Evolutionary conservation across 371 early-diverging fungal genomes (phyloP).

Genomic region (Mucor saturninus): DNA sequence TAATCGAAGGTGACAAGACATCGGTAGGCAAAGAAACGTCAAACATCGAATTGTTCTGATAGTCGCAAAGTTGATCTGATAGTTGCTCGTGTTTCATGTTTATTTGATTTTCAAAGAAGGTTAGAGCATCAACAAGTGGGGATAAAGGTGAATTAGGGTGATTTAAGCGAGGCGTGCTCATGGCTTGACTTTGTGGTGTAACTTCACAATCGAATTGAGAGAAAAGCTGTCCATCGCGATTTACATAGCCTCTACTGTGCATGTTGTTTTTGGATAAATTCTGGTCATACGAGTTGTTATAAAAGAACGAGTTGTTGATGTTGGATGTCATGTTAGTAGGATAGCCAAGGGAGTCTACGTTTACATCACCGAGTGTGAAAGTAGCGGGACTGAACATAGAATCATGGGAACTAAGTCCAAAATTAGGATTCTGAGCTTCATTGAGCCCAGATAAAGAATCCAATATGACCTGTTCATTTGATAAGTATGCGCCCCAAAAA

Average conservation of each 20-base stretch:
- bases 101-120: too few relatives aligned
- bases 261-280: too few relatives aligned
- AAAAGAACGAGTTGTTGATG: too few relatives aligned
- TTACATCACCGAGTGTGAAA: too few relatives aligned
- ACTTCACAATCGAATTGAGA: not conserved
- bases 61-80: too few relatives aligned
- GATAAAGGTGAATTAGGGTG: not conserved
- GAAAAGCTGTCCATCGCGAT: not conserved
- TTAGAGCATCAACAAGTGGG: not conserved
- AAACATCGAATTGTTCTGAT: not conserved
- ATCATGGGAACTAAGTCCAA: not conserved
- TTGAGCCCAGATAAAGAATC: not conserved
- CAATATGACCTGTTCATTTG: not conserved
- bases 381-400: not conserved
- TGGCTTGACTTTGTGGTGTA: constrained; percentile 1
- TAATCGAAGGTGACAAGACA: not conserved
- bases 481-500: not conserved
- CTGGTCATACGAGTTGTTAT: too few relatives aligned
- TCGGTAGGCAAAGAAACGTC: not conserved
- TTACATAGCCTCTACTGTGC: not conserved
- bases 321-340: too few relatives aligned
- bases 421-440: not conserved
- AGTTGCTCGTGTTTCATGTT: too few relatives aligned
- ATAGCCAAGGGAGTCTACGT: too few relatives aligned
- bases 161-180: not conserved